Evolutionary conservation across 148 eudicot species (phyloP).

Genomic region (Limonium bicolor): DNA sequence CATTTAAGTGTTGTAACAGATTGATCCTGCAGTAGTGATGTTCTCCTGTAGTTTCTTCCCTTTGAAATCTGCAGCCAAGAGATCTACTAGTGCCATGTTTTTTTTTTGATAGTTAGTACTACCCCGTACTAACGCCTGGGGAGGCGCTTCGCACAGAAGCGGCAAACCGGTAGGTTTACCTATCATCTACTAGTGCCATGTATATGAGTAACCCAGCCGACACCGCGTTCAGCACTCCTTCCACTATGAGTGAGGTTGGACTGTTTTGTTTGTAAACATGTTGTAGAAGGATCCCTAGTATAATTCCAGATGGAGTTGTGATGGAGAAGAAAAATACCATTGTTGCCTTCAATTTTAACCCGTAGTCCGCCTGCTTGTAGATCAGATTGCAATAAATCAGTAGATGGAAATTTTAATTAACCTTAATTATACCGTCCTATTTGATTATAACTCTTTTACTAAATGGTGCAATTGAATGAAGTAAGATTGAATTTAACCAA

Average conservation of each 20-base stretch:
- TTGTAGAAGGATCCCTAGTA: constrained; percentile 24
- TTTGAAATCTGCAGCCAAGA: constrained; percentile 43
- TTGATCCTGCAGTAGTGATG: too few relatives aligned
- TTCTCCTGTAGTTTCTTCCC: constrained; percentile 28
- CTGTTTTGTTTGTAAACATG: constrained; percentile 36
- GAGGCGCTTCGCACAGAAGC: too few relatives aligned
- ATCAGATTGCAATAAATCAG: not conserved
- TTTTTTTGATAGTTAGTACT: too few relatives aligned
- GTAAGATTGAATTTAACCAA: not conserved
- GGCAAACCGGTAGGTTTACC: too few relatives aligned
- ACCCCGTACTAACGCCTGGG: too few relatives aligned
- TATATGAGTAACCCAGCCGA: constrained; percentile 46
- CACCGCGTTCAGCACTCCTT: constrained; percentile 32
- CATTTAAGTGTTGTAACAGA: too few relatives aligned
- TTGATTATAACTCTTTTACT: not conserved
- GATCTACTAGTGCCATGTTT: too few relatives aligned
- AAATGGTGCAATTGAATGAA: not conserved
- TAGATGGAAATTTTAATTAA: too few relatives aligned
- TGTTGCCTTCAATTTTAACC: constrained; percentile 22
- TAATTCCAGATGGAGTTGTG: constrained; percentile 53
- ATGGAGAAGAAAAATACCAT: constrained; percentile 42
- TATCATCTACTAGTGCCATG: too few relatives aligned
- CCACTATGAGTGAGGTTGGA: constrained; percentile 36
- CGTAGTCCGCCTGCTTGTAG: constrained; percentile 45
- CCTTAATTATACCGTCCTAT: too few relatives aligned